Evolutionary conservation across 2,329 filamentous ascomycete genomes (phyloP).

Genomic region (Ophiostoma quercus): DNA sequence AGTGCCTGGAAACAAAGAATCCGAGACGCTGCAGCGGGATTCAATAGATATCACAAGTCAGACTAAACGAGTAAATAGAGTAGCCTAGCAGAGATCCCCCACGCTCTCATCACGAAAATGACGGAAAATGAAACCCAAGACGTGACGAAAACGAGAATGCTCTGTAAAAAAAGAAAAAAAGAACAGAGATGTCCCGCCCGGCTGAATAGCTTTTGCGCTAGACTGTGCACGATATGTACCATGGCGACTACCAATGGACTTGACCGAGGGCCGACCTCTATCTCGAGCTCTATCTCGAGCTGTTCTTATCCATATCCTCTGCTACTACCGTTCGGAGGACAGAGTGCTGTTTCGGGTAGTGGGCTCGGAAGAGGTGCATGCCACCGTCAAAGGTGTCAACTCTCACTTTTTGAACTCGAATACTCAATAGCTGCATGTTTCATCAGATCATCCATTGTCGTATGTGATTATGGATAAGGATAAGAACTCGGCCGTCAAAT

Average conservation of each 20-base stretch:
- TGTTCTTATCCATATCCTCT: background rate
- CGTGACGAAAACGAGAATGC: slow-evolving; percentile 5
- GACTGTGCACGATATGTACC: background rate
- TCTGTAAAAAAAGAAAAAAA: background rate
- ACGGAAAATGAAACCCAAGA: background rate
- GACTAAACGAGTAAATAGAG: no score
- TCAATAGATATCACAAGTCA: background rate
- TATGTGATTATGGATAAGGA: no score
- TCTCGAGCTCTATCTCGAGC: background rate
- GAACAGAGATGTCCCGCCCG: background rate
- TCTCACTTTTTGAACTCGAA: background rate
- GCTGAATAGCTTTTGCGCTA: background rate
- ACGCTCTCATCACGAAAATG: slow-evolving; percentile 2
- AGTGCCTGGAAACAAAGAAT: slow-evolving; percentile 2
- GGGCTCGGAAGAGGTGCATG: background rate
- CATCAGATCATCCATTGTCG: background rate
- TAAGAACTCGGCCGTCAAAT: background rate
- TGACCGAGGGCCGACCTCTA: background rate
- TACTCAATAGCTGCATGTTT: background rate
- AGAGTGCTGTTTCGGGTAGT: background rate
- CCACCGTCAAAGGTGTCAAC: background rate
- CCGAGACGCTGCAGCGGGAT: background rate
- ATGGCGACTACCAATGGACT: background rate
- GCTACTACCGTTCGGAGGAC: background rate
- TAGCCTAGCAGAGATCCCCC: background rate